Evolutionary conservation across 2,329 filamentous ascomycete species (phyloP), one percentile per base, ranked within the genome.

Genomic region (Penicillium hordei): DNA sequence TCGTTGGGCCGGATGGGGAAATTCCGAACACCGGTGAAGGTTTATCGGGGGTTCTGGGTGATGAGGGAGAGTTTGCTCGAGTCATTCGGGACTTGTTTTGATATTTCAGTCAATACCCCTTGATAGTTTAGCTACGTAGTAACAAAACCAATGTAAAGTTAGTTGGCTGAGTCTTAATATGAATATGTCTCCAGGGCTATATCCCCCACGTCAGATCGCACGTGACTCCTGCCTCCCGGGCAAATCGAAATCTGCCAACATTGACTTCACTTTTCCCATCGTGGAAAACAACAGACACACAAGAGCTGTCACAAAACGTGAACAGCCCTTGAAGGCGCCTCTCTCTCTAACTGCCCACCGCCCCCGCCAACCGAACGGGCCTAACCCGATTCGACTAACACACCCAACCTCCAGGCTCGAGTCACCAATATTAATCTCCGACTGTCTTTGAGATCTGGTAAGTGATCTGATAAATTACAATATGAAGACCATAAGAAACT

Each of bases 31-130:
- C 76, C 12, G 77, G 78, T 3, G 77, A 79, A 44, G 74, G 74
- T 34, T 65, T 78, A 19, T 73, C 74, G 48, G 76, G 76, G 4
- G 76, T 78, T 8, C 76, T 83, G 61, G 82, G 81, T 4, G 80
- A 79, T 48, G 84, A 87, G 58, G 84, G 85, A 42, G 85, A 86
- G 65, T 74, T 87, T 69, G 80, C 82, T 33, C 78, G 80, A 57
- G 84, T 86, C 36, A 77, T 88, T 70, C 78, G 82, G 61, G 82
- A 86, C 65, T 68, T 87, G 48, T 86, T 87, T 59, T 87, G 65
- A 76, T 25, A 8, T 55, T 45, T 27, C 36, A 43, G 27, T 21
- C 21, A 23, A 50, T 42, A 50, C 36, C 52, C 27, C 34, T 25
- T 21, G 4, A 50, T 48, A 23, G 9, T 40, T 36, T 29, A 38